phyloP scores from a whole-genome alignment of 495 filamentous ascomycete species.

The Hypoxylon fuscum region DNA sequence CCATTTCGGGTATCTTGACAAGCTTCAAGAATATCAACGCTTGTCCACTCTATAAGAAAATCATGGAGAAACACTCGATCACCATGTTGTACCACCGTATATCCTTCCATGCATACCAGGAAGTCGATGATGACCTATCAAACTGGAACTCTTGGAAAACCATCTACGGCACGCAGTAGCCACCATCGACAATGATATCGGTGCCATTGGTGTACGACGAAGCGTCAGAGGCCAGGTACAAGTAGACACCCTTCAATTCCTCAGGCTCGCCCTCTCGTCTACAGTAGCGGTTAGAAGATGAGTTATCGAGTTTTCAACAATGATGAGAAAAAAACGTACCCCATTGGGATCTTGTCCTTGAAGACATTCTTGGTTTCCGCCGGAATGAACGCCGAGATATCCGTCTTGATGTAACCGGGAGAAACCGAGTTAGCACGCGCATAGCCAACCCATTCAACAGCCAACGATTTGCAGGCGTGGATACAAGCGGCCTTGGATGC shows the following conservation, averaged over 20 bases:
- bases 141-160: not conserved
- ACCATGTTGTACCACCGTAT: slow-evolving; percentile 4
- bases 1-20: slow-evolving; percentile 25
- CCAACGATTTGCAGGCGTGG: slow-evolving; percentile 83
- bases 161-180: slow-evolving; percentile 56
- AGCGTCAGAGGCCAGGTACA: slow-evolving; percentile 89
- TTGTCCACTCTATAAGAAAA: slow-evolving; percentile 21
- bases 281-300: slow-evolving; percentile 9
- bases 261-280: slow-evolving; percentile 74
- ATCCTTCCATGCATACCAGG: slow-evolving; percentile 2
- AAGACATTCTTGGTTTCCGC: slow-evolving; percentile 76
- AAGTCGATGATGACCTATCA: not conserved
- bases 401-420: slow-evolving; percentile 88
- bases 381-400: slow-evolving; percentile 78
- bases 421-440: slow-evolving; percentile 84
- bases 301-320: not conserved
- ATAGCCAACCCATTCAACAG: slow-evolving; percentile 87
- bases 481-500: slow-evolving; percentile 86
- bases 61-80: slow-evolving; percentile 2
- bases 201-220: slow-evolving; percentile 84
- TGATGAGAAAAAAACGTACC: slow-evolving; percentile 51
- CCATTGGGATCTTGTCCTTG: slow-evolving; percentile 86
- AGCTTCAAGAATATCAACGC: slow-evolving; percentile 4
- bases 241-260: slow-evolving; percentile 87
- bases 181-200: slow-evolving; percentile 81